Percentiles rank a stretch among this genome's conserved stretches.
Evolutionary conservation across 495 filamentous ascomycete genomes (phyloP).

Genomic region (Xylaria curta): DNA sequence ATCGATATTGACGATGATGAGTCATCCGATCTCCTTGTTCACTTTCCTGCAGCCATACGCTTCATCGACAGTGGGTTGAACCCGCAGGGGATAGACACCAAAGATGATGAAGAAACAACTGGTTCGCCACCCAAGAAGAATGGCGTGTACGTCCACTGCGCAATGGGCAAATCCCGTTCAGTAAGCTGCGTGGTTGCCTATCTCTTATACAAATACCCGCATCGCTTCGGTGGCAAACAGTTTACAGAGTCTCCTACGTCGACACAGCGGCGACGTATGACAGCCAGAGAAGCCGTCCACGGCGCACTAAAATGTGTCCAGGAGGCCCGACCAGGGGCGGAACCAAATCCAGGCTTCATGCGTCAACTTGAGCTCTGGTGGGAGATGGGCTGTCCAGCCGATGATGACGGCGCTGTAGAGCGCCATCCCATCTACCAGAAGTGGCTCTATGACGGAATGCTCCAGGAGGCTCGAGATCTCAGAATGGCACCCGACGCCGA

Average conservation of each 20-base stretch:
- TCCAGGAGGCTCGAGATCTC: slow-evolving; percentile 73
- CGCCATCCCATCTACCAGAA: slow-evolving; percentile 78
- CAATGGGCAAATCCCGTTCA: slow-evolving; percentile 95
- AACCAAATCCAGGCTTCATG: slow-evolving; percentile 91
- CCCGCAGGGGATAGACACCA: slow-evolving; percentile 52
- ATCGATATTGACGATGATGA: slow-evolving; percentile 89
- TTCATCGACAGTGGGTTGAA: slow-evolving; percentile 82
- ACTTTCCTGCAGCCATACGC: slow-evolving; percentile 74
- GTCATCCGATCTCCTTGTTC: slow-evolving; percentile 82
- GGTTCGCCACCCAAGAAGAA: slow-evolving; percentile 53
- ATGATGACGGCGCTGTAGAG: slow-evolving; percentile 58
- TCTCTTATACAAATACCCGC: slow-evolving; percentile 69
- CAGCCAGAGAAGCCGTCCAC: slow-evolving; percentile 42
- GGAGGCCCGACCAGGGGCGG: slow-evolving; percentile 71
- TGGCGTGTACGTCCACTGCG: slow-evolving; percentile 67
- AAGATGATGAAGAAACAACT: slow-evolving; percentile 45
- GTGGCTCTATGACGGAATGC: slow-evolving; percentile 83
- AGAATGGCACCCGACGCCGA: slow-evolving; percentile 70
- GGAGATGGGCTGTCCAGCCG: slow-evolving; percentile 76
- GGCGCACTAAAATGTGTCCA: slow-evolving; percentile 61
- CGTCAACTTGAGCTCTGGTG: slow-evolving; percentile 85
- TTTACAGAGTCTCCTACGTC: slow-evolving; percentile 30
- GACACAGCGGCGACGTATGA: slow-evolving; percentile 33
- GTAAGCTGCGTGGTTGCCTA: slow-evolving; percentile 85
- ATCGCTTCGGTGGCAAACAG: slow-evolving; percentile 46